phyloP scores from a whole-genome alignment of 345 rosid species.

The Turritis glabra region DNA sequence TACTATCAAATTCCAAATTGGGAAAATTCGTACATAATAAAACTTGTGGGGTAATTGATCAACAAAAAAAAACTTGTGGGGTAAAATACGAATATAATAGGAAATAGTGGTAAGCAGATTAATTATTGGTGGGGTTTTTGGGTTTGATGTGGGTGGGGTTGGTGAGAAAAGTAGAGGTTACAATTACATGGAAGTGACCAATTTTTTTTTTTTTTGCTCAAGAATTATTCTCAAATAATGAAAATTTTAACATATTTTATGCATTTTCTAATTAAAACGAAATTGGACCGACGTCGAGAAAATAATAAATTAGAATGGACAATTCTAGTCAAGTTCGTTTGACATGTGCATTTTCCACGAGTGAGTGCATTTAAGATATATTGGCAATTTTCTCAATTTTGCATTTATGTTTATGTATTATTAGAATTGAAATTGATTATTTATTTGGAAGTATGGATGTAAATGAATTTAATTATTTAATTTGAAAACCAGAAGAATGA shows the following conservation, averaged over 20 bases:
- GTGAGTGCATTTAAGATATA: not conserved
- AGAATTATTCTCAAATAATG: not conserved
- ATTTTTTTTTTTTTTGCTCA: not conserved
- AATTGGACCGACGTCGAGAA: not conserved
- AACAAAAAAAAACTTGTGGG: not conserved
- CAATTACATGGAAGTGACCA: constrained; percentile 24
- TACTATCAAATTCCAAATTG: not conserved
- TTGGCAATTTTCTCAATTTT: not conserved
- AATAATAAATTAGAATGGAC: not conserved
- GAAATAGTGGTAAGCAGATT: not conserved
- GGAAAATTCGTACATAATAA: not conserved
- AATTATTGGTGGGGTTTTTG: constrained; percentile 22
- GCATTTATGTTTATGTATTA: not conserved
- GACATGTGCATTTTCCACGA: not conserved
- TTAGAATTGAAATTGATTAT: not conserved
- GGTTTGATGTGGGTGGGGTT: constrained; percentile 31
- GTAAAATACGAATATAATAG: not conserved
- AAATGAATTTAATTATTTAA: not conserved
- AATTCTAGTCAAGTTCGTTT: not conserved
- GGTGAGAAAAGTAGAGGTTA: constrained; percentile 25
- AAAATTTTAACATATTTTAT: not conserved
- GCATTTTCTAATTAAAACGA: not conserved
- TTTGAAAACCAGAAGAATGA: not conserved
- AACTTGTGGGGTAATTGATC: not conserved
- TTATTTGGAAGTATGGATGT: not conserved